These are phyloP conservation scores for Xylariaceae sp. DNA, from an alignment of 2,329 filamentous ascomycete genomes.

Conservation along the genomic window DNA sequence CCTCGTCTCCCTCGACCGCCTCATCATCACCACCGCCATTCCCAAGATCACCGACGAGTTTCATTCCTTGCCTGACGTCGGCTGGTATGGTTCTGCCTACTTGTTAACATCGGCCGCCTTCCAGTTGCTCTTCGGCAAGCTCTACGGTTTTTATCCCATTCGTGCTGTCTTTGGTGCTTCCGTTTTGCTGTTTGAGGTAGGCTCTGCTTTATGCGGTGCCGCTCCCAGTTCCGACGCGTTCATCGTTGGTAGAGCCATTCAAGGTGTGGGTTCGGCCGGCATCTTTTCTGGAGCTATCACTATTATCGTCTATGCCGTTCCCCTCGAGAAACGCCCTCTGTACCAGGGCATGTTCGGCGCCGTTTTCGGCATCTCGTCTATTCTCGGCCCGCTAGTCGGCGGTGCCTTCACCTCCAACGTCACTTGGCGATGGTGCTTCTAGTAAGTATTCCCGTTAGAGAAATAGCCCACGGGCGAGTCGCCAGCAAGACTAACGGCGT, in stretches of 20 bases:
- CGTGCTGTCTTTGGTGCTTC: constrained; percentile 31
- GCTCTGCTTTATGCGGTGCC: constrained; percentile 38
- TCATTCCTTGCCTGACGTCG: constrained; percentile 35
- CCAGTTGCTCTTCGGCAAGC: constrained; percentile 38
- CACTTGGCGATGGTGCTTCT: constrained; percentile 39
- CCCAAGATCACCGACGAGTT: constrained; percentile 38
- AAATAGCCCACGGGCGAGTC: no score
- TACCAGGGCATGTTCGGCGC: constrained; percentile 35
- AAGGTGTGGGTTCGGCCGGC: constrained; percentile 37
- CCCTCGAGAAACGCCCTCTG: constrained; percentile 31
- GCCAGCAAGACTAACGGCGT: no score
- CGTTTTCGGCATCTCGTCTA: constrained; percentile 34
- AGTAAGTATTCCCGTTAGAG: no score
- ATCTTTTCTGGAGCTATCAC: constrained; percentile 36
- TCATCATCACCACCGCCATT: constrained; percentile 38
- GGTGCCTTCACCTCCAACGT: constrained; percentile 36
- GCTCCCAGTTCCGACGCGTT: constrained; percentile 38
- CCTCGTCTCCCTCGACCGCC: constrained; percentile 36
- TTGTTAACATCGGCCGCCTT: constrained; percentile 35
- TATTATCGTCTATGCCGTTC: constrained; percentile 33
- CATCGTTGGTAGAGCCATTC: constrained; percentile 39
- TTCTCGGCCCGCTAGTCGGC: constrained; percentile 36
- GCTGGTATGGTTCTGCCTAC: constrained; percentile 39
- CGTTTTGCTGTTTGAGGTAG: constrained; percentile 36
- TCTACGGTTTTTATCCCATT: constrained; percentile 37